Conservation (phyloP, 371 early-diverging fungal genomes). For the Paraphysoderma sedebokerense region DNA sequence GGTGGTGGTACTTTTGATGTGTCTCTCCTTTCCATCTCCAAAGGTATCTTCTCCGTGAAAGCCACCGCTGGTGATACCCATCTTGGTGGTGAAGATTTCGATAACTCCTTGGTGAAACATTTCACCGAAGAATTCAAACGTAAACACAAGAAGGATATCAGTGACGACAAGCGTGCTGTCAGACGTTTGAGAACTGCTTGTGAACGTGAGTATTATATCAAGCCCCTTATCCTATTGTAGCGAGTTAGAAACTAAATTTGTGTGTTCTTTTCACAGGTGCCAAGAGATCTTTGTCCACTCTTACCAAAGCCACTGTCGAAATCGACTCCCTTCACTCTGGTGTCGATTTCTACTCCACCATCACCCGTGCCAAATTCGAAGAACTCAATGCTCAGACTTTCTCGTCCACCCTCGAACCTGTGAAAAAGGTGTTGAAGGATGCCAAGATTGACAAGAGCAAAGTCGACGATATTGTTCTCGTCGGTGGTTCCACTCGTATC, state of each 20-base stretch:
- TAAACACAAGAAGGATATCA: slow-evolving; percentile 4
- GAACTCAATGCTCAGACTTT: slow-evolving; percentile 57
- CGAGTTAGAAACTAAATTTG: slow-evolving; percentile 55
- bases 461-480: slow-evolving; percentile 81
- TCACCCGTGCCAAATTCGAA: slow-evolving; percentile 71
- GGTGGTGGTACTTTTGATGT: slow-evolving; percentile 37
- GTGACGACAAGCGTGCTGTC: slow-evolving; percentile 4
- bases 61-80: slow-evolving; percentile 39
- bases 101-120: slow-evolving; percentile 34
- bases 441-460: slow-evolving; percentile 43
- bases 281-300: slow-evolving; percentile 37
- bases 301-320: slow-evolving; percentile 32
- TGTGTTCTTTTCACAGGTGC: slow-evolving; percentile 16
- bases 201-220: slow-evolving; percentile 23
- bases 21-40: slow-evolving; percentile 17
- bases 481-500: slow-evolving; percentile 97
- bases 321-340: slow-evolving; percentile 38
- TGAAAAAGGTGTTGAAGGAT: slow-evolving; percentile 51
- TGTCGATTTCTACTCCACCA: slow-evolving; percentile 47
- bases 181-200: slow-evolving; percentile 13
- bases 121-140: slow-evolving; percentile 11
- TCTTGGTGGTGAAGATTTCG: slow-evolving; percentile 58
- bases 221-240: slow-evolving; percentile 68
- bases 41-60: slow-evolving; percentile 10
- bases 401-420: slow-evolving; percentile 50